Evolutionary conservation across 1,139 yeast species (phyloP).

Genomic region (Lodderomyces orthopsilosis): DNA sequence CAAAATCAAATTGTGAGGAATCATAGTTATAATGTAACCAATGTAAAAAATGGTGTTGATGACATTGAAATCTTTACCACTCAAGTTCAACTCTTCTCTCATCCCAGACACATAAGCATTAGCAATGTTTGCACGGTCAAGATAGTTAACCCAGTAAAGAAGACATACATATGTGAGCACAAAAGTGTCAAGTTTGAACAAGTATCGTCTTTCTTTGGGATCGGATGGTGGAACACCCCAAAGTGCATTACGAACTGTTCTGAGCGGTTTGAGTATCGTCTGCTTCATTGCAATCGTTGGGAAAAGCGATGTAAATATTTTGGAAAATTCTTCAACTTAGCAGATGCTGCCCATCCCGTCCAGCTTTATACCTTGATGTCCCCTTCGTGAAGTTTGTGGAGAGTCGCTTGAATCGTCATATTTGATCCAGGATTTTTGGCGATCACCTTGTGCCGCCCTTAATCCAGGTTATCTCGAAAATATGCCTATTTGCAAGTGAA

Average conservation of each 20-base stretch:
- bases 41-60: constrained; percentile 57
- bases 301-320: background rate
- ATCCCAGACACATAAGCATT: constrained; percentile 65
- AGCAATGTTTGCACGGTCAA: constrained; percentile 47
- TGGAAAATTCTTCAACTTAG: no score
- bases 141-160: constrained; percentile 50
- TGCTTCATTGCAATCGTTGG: background rate
- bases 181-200: constrained; percentile 53
- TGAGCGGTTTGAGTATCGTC: background rate
- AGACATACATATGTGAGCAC: constrained; percentile 56
- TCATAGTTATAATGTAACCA: constrained; percentile 57
- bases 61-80: constrained; percentile 47
- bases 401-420: background rate
- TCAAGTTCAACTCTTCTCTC: constrained; percentile 50
- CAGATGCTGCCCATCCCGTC: background rate
- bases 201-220: constrained; percentile 37
- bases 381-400: background rate
- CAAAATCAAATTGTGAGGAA: constrained; percentile 54
- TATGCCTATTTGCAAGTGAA: background rate
- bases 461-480: background rate
- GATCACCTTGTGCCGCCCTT: background rate
- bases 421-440: background rate
- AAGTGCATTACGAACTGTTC: background rate
- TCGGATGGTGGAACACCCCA: constrained; percentile 19
- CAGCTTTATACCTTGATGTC: background rate